These are phyloP conservation scores for Spiraea crenata DNA, from an alignment of 331 rosid species.

Conservation along the genomic window DNA sequence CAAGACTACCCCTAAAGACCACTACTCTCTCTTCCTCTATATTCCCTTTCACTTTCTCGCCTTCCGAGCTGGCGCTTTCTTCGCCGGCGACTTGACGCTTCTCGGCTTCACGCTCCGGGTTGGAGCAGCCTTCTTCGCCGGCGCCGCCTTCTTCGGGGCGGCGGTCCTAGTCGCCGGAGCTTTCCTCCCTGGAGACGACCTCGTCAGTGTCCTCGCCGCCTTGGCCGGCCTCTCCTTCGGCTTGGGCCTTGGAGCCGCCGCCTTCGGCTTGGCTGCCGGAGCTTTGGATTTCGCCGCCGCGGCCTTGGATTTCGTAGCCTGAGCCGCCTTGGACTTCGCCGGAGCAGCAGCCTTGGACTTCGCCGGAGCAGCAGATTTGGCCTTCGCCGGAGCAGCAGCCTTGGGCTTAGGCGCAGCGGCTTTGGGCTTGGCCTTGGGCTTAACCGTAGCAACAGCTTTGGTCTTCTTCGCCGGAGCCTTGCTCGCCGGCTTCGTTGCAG, in stretches of 20 bases:
- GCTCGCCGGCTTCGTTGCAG: slow-evolving; percentile 4
- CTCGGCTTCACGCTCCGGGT: slow-evolving; percentile 36
- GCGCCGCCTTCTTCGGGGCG: slow-evolving; percentile 35
- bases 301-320: slow-evolving; percentile 29
- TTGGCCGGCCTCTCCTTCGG: slow-evolving; percentile 52
- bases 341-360: slow-evolving; percentile 41
- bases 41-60: slow-evolving; percentile 42
- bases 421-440: slow-evolving; percentile 20
- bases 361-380: slow-evolving; percentile 30
- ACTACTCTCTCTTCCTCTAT: slow-evolving; percentile 19
- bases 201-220: slow-evolving; percentile 63
- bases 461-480: slow-evolving; percentile 24
- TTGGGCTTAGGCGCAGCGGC: slow-evolving; percentile 39
- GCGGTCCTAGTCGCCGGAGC: slow-evolving; percentile 45
- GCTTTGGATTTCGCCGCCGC: slow-evolving; percentile 23
- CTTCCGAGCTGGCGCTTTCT: slow-evolving; percentile 41
- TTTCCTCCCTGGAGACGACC: slow-evolving; percentile 56
- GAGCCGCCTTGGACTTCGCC: slow-evolving; percentile 26
- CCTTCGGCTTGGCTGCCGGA: slow-evolving; percentile 30
- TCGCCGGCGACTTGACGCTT: slow-evolving; percentile 62
- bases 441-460: slow-evolving; percentile 13
- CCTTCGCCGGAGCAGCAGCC: slow-evolving; percentile 37
- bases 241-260: slow-evolving; percentile 43
- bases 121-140: slow-evolving; percentile 42
- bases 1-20: slow-evolving; percentile 57